Conservation (phyloP, 306 rosid genomes). For the Fagus sylvatica region DNA sequence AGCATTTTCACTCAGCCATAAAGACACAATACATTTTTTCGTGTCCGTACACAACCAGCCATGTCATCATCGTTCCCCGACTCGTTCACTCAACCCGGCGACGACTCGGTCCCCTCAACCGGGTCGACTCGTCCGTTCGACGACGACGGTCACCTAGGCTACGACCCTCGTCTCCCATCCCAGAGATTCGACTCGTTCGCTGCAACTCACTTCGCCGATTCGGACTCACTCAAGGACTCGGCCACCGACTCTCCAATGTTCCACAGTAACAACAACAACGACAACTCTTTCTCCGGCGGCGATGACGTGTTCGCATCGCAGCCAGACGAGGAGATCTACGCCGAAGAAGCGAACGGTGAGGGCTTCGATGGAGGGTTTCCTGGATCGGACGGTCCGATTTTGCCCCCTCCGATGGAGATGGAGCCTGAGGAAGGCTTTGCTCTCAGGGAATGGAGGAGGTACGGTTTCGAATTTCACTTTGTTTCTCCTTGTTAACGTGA, state of each 20-base stretch:
- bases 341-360: conserved; percentile 13
- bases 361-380: conserved; percentile 29
- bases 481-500: background rate
- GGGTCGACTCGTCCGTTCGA: conserved; percentile 35
- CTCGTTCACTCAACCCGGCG: conserved; percentile 24
- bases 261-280: background rate
- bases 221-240: conserved; percentile 34
- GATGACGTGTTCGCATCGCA: conserved; percentile 25
- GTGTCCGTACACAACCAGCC: conserved; percentile 15
- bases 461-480: background rate
- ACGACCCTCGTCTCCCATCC: conserved; percentile 27
- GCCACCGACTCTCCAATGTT: conserved; percentile 32
- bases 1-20: too few relatives aligned
- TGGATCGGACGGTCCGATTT: conserved; percentile 40
- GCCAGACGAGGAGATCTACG: conserved; percentile 10
- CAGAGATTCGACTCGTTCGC: conserved; percentile 31
- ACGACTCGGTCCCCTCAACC: conserved; percentile 24
- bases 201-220: conserved; percentile 22
- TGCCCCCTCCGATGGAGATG: conserved; percentile 39
- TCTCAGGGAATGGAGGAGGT: conserved; percentile 54
- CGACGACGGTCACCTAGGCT: conserved; percentile 28
- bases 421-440: conserved; percentile 40
- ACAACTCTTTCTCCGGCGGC: background rate
- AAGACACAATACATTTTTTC: background rate
- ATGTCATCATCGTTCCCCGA: conserved; percentile 34